phyloP scores from a whole-genome alignment of 2,329 filamentous ascomycete species.

The Trichoderma aggressivum region DNA sequence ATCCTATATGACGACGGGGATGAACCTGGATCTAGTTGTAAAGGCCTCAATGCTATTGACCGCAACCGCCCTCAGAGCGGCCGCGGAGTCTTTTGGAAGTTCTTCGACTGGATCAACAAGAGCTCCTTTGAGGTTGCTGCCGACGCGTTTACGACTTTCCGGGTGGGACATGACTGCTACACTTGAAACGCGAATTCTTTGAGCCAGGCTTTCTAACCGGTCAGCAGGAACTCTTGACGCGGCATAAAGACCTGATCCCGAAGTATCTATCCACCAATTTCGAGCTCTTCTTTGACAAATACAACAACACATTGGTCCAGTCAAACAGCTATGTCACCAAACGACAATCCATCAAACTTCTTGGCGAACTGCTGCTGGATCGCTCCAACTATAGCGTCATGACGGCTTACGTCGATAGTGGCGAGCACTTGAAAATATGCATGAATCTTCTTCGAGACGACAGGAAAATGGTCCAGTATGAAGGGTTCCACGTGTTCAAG shows the following conservation, averaged over 20 bases:
- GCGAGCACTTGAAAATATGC: slow-evolving; percentile 94
- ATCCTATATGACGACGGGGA: slow-evolving; percentile 89
- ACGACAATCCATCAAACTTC: slow-evolving; percentile 92
- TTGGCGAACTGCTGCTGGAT: slow-evolving; percentile 91
- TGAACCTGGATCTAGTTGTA: slow-evolving; percentile 65
- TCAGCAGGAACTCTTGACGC: slow-evolving; percentile 80
- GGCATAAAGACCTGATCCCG: slow-evolving; percentile 87
- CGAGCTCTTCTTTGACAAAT: slow-evolving; percentile 85
- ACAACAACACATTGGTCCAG: slow-evolving; percentile 83
- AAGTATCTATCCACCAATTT: slow-evolving; percentile 88
- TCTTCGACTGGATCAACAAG: slow-evolving; percentile 96
- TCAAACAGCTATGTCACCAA: slow-evolving; percentile 98
- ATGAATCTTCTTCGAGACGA: slow-evolving; percentile 97
- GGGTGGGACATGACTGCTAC: slow-evolving; percentile 52
- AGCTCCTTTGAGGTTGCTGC: slow-evolving; percentile 95
- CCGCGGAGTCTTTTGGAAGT: slow-evolving; percentile 88
- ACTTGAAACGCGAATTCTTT: background rate
- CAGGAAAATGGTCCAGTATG: slow-evolving; percentile 98
- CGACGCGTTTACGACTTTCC: slow-evolving; percentile 95
- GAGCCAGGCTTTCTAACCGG: background rate
- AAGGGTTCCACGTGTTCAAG: slow-evolving; percentile 99
- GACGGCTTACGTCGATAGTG: slow-evolving; percentile 93
- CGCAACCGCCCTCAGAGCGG: slow-evolving; percentile 72
- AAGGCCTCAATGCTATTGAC: slow-evolving; percentile 74
- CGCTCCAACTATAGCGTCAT: slow-evolving; percentile 97